Evolutionary conservation across 192 early-diverging fungal genomes (phyloP), one percentile per base, ranked within the genome.

Genomic region (Mortierella antarctica): DNA sequence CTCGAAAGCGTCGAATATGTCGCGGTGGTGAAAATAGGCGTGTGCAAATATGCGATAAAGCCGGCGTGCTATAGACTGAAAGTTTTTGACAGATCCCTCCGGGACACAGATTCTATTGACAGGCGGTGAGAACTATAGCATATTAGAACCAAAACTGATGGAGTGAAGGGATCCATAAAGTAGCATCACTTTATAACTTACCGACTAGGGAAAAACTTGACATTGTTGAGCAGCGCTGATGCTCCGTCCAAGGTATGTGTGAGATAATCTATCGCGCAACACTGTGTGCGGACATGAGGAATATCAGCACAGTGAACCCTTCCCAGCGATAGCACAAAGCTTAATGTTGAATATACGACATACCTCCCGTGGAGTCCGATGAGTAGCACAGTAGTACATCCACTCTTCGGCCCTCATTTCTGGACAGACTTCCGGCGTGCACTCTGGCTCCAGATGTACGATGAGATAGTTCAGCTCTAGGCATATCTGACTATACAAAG

Each of bases 21-120:
- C 94, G 11, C 92, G 83, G 82, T 99, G 98, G 78, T 96, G 95
- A 70, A 91, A 97, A 82, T 94, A 99, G 6, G 95, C 88, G 82
- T 99, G 98, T 2, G 97, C 95, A 86, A 99, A 99, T 31, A 99
- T 92, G n/a, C 98, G 89, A 73, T 99, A 98, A 17, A 99, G 87
- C 42, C 98, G 77, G n/a, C 98, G 83, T 3, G 95, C 94, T 68
- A 98, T 95, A 51, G 89, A 90, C 70, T 93, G 89, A 68, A 95
- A 95, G 51, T 96, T 93, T 80, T 96, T 96, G n/a, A 93, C 53
- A 56, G 94, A 93, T 6, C 91, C 67, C 23, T 85, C 89, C 2
- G 92, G 92, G 13, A 92, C 84, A 41, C 83, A 76, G 31, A 89
- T 86, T 18, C 89, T 92, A 65, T 11, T 42, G 31, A 31, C 31